Evolutionary conservation across 2,329 filamentous ascomycete species (phyloP).

Genomic region (Didymellaceae sp.): DNA sequence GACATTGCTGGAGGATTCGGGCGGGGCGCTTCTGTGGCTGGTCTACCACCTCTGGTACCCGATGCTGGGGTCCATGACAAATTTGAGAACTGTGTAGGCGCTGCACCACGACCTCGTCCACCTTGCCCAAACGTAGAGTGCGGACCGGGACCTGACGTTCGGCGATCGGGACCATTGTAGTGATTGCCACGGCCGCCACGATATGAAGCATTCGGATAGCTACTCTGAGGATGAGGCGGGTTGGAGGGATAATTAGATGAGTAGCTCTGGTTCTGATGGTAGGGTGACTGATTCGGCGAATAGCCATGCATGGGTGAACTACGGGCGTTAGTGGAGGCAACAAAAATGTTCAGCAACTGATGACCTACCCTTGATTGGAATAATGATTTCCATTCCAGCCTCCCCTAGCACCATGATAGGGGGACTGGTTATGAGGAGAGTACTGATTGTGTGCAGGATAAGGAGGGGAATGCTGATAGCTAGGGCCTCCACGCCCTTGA

Average conservation of each 20-base stretch:
- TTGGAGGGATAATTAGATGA: constrained; percentile 58
- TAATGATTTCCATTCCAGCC: constrained; percentile 58
- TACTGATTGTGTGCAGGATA: constrained; percentile 64
- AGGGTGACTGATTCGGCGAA: constrained; percentile 62
- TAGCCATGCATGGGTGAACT: constrained; percentile 62
- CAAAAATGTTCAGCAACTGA: background rate
- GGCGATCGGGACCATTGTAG: constrained; percentile 56
- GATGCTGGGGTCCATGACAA: constrained; percentile 72
- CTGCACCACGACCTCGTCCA: constrained; percentile 61
- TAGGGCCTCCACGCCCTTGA: constrained; percentile 48
- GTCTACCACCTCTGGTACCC: constrained; percentile 60
- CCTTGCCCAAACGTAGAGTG: constrained; percentile 49
- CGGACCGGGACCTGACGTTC: constrained; percentile 53
- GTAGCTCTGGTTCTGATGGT: constrained; percentile 49
- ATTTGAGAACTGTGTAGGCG: constrained; percentile 65
- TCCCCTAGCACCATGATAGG: constrained; percentile 62
- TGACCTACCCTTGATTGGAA: constrained; percentile 58
- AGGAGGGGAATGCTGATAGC: constrained; percentile 66
- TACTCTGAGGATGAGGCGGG: constrained; percentile 62
- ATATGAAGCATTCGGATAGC: constrained; percentile 55
- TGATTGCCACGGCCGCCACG: constrained; percentile 66
- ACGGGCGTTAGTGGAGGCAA: constrained; percentile 33
- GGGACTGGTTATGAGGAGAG: constrained; percentile 68
- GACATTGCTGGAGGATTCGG: constrained; percentile 26
- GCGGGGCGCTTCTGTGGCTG: constrained; percentile 48